phyloP scores from a whole-genome alignment of 2,329 filamentous ascomycete species.

The Fusarium penzigii region DNA sequence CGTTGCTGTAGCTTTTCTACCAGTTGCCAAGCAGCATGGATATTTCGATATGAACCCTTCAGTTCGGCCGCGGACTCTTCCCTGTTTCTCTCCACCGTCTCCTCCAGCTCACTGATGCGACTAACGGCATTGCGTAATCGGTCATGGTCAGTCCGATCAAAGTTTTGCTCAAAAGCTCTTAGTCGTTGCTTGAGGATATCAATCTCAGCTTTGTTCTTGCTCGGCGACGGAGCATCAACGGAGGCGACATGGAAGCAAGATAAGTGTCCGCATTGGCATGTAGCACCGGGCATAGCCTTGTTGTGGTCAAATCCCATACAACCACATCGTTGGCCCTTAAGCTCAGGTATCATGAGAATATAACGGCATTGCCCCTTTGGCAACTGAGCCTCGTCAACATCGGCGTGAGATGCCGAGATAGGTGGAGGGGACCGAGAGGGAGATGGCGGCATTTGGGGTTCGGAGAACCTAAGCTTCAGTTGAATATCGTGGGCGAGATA shows the following conservation, averaged over 20 bases:
- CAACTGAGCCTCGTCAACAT: conserved; percentile 47
- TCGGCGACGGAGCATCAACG: conserved; percentile 50
- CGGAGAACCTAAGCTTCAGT: conserved; percentile 25
- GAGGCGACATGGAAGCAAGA: conserved; percentile 58
- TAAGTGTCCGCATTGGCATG: conserved; percentile 60
- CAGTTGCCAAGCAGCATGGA: conserved; percentile 55
- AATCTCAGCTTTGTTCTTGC: conserved; percentile 44
- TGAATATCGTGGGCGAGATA: conserved; percentile 21
- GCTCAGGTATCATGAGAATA: conserved; percentile 57
- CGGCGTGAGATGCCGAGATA: conserved; percentile 20
- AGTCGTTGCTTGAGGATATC: conserved; percentile 31
- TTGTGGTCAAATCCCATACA: conserved; percentile 60
- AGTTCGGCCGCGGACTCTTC: conserved; percentile 54
- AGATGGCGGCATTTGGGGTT: conserved; percentile 30
- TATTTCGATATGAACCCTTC: conserved; percentile 55
- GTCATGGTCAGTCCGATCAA: conserved; percentile 34
- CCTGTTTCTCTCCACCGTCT: conserved; percentile 53
- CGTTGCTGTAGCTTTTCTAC: conserved; percentile 47
- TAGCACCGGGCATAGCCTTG: conserved; percentile 52
- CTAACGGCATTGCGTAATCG: conserved; percentile 41
- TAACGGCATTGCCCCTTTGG: conserved; percentile 61
- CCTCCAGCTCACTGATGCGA: conserved; percentile 54
- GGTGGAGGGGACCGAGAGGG: conserved; percentile 25
- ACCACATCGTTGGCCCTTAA: conserved; percentile 59
- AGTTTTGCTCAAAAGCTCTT: conserved; percentile 36